Base-by-base conservation (phyloP, 768 basidiomycete species). In the Rhizopogon roseolus region DNA sequence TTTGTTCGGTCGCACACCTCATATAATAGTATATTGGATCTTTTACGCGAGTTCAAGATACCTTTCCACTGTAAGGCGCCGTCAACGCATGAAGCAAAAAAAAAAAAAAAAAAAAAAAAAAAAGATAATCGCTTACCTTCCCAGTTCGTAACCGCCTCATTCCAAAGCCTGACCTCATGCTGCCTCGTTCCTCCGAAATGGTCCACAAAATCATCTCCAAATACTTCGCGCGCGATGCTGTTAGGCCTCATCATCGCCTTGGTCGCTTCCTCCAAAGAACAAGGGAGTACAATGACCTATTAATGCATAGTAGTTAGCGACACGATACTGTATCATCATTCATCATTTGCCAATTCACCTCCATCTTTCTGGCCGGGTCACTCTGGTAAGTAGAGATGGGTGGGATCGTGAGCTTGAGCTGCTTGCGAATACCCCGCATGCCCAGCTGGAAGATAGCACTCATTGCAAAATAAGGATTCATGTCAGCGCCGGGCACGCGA, bases 141-240 rank as follows among this genome's bases (percentile, higher is more conserved):
- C 94, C 92, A 98, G 66, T 81, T 87, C 10, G 95, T 97, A 38
- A 96, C 93, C 2, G 93, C 91, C 61, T 85, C 81, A 60, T 93
- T 88, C 87, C 90, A 95, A 25, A 89, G 62, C 50, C 77, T 83
- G 53, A 95, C 84, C 66, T 96, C 94, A 66, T 98, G 89, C 67
- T 92, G 81, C 62, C 96, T 82, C n/a, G 97, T 98, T 7, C 93
- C 95, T 3, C 90, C 93, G 62, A 82, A 96, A 66, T 99, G 97
- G 14, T 98, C 91, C 1, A 98, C 91, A 63, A 98, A 97, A 22
- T 83, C 85, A 63, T 93, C 74, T 0, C 95, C 96, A 53, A 98
- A 84, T 40, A 92, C 75, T 64, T 94, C 88, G 32, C 97, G 79
- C 2, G 97, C 97, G 49, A 96, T 71, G 61, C 92, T 94, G 13